Base-by-base conservation (phyloP, 495 filamentous ascomycete genomes). In the Penicillium angulare region DNA sequence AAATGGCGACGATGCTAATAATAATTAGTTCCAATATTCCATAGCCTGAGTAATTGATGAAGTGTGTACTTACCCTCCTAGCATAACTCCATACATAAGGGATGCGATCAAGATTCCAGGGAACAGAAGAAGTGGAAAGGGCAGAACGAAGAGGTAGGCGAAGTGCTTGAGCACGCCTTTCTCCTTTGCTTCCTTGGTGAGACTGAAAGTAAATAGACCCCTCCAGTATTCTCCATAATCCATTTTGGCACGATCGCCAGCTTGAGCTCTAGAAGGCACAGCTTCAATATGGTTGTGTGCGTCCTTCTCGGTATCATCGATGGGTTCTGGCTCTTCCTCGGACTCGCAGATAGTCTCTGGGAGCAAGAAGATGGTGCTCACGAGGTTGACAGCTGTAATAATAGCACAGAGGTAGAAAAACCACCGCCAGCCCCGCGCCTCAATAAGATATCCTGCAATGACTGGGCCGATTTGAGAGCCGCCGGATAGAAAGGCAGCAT, bases 21-120 rank as follows among this genome's bases (percentile, higher is more conserved):
- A 23, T n/a, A n/a, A n/a, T n/a, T n/a, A n/a, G n/a, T n/a, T n/a
- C n/a, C n/a, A n/a, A n/a, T n/a, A n/a, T n/a, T n/a, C n/a, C n/a
- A n/a, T n/a, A n/a, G n/a, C n/a, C n/a, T n/a, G n/a, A n/a, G n/a
- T n/a, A n/a, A n/a, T n/a, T n/a, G n/a, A n/a, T n/a, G n/a, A n/a
- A n/a, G n/a, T n/a, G n/a, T 35, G 12, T 20, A 63, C 68, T 69
- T 60, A 73, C 69, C 64, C 70, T 46, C 59, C 68, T 7, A 73
- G 57, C 2, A 70, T 47, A 6, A 67, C 60, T 7, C 70, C 70
- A 45, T 73, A 73, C 52, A 70, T 66, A 21, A 53, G 46, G n/a
- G 65, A 62, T 12, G 65, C 65, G 20, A 64, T 51, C 31, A 68
- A 47, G 0, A 62, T 58, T 0, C 63, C 63, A 0, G 65, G 65